A percentile compares a stretch with the other conserved stretches of the same genome.
These are phyloP conservation scores for Calophaca sinica DNA, from an alignment of 306 rosid genomes.

Conservation along the genomic window DNA sequence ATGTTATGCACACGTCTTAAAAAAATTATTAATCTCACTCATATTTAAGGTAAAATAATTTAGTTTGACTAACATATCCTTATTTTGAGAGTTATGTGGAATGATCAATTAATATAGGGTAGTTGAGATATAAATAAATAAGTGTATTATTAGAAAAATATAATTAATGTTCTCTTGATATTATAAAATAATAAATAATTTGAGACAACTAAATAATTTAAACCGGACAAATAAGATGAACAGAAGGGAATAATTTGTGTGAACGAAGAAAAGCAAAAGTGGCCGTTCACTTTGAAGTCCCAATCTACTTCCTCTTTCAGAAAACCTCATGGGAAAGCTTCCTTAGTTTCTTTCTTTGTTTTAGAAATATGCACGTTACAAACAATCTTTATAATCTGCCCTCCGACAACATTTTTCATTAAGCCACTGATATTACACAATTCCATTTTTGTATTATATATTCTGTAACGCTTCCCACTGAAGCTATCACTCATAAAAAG, in stretches of 20 bases:
- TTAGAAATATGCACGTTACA: not conserved
- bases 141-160: too few species aligned
- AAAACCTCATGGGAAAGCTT: constrained; percentile 17
- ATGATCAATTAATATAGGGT: too few species aligned
- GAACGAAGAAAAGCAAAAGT: constrained; percentile 39
- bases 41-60: too few species aligned
- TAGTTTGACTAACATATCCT: too few species aligned
- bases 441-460: not conserved
- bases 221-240: too few species aligned
- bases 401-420: not conserved
- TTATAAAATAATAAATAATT: too few species aligned
- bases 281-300: not conserved
- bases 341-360: not conserved
- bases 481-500: not conserved
- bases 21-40: too few species aligned
- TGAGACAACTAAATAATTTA: too few species aligned
- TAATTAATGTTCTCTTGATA: too few species aligned
- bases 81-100: too few species aligned
- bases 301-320: not conserved
- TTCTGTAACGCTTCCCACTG: not conserved
- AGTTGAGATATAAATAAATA: too few species aligned
- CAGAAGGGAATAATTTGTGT: not conserved
- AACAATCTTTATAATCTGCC: not conserved
- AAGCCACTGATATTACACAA: not conserved
- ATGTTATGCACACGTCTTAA: too few species aligned